phyloP scores from a whole-genome alignment of 192 early-diverging fungal species.

The Polychytrium aggregatum region DNA sequence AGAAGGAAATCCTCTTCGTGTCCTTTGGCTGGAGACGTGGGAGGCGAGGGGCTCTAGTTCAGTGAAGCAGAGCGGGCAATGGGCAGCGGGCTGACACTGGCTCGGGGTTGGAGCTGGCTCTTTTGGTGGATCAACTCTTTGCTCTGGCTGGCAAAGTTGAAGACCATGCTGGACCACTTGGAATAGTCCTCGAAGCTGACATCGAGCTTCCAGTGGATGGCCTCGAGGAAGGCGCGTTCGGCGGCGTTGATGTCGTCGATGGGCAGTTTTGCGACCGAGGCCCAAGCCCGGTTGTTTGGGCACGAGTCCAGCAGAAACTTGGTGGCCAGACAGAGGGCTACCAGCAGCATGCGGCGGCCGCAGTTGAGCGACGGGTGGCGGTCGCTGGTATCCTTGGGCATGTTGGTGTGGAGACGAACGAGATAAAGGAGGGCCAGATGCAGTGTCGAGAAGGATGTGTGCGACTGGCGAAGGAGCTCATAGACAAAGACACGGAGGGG shows the following conservation, averaged over 20 bases:
- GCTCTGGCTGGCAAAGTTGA: slow-evolving; percentile 5
- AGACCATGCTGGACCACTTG: slow-evolving; percentile 37
- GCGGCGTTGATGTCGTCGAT: slow-evolving; percentile 68
- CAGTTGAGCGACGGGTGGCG: slow-evolving; percentile 40
- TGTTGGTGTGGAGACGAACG: slow-evolving; percentile 36
- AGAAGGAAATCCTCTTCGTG: no score
- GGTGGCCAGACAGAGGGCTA: slow-evolving; percentile 51
- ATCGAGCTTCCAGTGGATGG: slow-evolving; percentile 69
- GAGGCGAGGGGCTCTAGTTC: no score
- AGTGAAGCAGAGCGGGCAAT: no score
- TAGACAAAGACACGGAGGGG: slow-evolving; percentile 61
- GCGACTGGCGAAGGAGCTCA: slow-evolving; percentile 61
- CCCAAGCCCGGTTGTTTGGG: slow-evolving; percentile 58
- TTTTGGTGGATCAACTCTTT: no score
- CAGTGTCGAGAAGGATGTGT: slow-evolving; percentile 65
- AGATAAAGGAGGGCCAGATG: slow-evolving; percentile 67
- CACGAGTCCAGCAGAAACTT: slow-evolving; percentile 62
- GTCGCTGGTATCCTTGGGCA: slow-evolving; percentile 1
- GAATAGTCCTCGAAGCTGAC: slow-evolving; percentile 47
- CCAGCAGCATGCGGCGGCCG: slow-evolving; percentile 50
- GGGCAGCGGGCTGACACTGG: no score
- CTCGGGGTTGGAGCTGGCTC: no score
- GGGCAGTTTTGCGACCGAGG: slow-evolving; percentile 65
- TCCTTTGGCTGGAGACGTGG: no score
- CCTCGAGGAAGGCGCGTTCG: slow-evolving; percentile 65